phyloP scores from a whole-genome alignment of 768 basidiomycete genomes.

The Xanthoconium stramineum region DNA sequence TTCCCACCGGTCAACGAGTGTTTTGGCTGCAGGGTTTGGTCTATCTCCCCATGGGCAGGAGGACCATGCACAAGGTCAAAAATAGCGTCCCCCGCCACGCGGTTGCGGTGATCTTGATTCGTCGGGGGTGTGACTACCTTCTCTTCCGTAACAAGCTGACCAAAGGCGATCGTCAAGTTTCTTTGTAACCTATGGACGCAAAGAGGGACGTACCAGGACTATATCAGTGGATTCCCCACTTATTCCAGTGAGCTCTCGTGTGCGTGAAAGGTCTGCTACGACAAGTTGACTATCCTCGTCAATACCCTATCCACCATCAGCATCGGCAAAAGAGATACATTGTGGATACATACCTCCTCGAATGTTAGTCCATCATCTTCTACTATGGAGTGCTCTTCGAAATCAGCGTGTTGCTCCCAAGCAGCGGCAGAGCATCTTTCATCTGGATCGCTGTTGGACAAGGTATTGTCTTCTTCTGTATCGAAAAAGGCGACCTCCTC shows the following conservation, averaged over 20 bases:
- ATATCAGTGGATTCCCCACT: neutral
- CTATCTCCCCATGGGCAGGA: neutral
- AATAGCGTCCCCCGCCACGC: neutral
- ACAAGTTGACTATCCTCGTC: conserved; percentile 1
- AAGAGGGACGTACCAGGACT: conserved; percentile 7
- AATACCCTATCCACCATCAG: neutral
- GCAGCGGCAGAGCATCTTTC: neutral
- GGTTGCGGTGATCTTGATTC: neutral
- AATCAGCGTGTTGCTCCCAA: neutral
- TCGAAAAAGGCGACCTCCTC: conserved; percentile 19
- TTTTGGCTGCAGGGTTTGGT: neutral
- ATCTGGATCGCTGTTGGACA: neutral
- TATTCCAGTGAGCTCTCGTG: neutral
- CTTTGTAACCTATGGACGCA: neutral
- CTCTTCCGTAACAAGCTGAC: neutral
- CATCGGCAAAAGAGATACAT: neutral
- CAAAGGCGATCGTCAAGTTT: neutral
- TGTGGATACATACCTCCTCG: conserved; percentile 1
- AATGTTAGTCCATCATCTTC: neutral
- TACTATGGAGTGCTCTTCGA: neutral
- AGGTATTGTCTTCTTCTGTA: neutral
- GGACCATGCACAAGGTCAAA: neutral
- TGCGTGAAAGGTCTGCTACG: neutral
- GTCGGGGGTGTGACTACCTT: neutral
- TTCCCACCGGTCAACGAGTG: neutral